Base-by-base conservation (phyloP, 371 early-diverging fungal genomes). In the Lichtheimia ramosa region DNA sequence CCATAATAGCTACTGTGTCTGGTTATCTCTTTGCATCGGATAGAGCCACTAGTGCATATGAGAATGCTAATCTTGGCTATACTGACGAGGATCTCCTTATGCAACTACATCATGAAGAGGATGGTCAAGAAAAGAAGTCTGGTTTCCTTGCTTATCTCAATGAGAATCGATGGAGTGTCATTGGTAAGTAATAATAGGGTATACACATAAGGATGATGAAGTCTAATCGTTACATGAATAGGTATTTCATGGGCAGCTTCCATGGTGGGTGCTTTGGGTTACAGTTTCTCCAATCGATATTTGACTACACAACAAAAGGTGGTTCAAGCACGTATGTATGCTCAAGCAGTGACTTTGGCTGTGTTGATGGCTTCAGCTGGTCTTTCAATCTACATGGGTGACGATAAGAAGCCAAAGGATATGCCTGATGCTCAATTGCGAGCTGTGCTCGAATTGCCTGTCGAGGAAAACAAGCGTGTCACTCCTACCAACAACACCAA, bases 321-420 rank as follows among this genome's bases (percentile, higher is more conserved):
- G 5, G 91, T 91, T 23, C 89, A 90, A 51, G 89, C 91, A 7
- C 88, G 91, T 77, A 88, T 90, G 89, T 89, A 75, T 58, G 79
- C 81, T 34, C 77, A 81, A 57, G 81, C 78, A 5, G 74, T 74
- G 20, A 81, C 81, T 0, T 69, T 81, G 54, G 78, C 71, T 27
- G 78, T 81, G 13, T 56, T 81, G 54, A 74, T 81, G 78, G 76
- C 75, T 0, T 81, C 81, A 3, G 81, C 81, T 46, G 74, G 76
- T 59, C 34, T 81, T 18, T 77, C 81, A 1, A 71, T 81, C 14
- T 75, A 77, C 50, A 63, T 74, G 52, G 65, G 65, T 34, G 65
- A 65, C 18, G 75, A 75, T 41, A 67, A 69, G 0, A 75, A 75
- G 20, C 68, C 61, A 12, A 68, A 69, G 40, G 64, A 71, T 42